phyloP scores from a whole-genome alignment of 164 flowering plant genomes.

The Cinnamomum chago region DNA sequence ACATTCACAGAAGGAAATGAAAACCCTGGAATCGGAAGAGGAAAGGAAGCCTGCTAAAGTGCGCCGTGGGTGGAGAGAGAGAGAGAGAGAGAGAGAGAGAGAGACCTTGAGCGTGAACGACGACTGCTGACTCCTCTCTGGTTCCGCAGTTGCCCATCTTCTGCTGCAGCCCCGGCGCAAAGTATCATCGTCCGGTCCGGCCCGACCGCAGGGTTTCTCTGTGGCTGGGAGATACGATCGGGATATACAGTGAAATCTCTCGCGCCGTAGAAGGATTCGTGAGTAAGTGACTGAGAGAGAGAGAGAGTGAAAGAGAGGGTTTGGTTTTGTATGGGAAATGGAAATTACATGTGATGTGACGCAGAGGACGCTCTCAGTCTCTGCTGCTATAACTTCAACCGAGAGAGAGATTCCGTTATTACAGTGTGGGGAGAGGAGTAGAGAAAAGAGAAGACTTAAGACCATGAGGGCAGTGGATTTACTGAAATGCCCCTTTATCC shows the following conservation, averaged over 20 bases:
- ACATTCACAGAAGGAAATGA: neutral
- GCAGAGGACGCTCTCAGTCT: neutral
- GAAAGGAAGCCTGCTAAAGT: neutral
- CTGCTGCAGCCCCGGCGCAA: constrained; percentile 12
- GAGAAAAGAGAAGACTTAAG: too few relatives aligned
- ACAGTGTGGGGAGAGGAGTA: neutral
- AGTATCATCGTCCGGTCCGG: constrained; percentile 31
- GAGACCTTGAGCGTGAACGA: constrained; percentile 75
- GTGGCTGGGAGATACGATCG: neutral
- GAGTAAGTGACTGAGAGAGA: constrained; percentile 4
- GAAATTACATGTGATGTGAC: constrained; percentile 1
- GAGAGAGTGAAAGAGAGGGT: constrained; percentile 1
- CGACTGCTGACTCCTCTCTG: constrained; percentile 89
- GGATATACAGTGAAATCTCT: neutral
- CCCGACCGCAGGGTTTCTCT: neutral
- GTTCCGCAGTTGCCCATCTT: constrained; percentile 95
- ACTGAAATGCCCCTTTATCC: neutral
- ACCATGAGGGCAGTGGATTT: neutral
- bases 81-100: neutral
- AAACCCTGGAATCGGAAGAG: neutral
- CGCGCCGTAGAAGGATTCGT: neutral
- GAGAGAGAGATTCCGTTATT: neutral
- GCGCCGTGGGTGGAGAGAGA: neutral
- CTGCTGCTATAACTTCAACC: neutral
- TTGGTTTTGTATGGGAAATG: neutral